A percentile compares a stretch with the other conserved stretches of the same genome.
Conservation (phyloP, 805 yeast genomes). For the Teunomyces stri region DNA sequence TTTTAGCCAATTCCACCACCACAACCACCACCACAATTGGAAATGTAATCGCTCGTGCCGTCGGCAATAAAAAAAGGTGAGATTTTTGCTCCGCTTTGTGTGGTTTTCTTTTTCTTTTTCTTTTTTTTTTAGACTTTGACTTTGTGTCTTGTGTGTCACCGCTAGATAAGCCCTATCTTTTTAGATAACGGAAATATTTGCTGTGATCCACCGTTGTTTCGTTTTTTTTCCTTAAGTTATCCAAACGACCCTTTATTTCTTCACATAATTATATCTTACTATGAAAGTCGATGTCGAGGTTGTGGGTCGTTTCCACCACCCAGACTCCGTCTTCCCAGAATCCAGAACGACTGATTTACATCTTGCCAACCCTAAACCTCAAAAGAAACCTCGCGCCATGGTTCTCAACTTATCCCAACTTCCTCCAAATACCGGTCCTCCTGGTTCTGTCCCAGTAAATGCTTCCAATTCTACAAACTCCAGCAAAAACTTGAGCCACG, state of each 20-base stretch:
- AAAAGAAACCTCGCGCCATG: slow-evolving; percentile 5
- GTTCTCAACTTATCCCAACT: slow-evolving; percentile 17
- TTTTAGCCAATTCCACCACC: neutral
- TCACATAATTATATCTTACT: neutral
- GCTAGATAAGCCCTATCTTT: neutral
- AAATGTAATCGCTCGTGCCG: slow-evolving; percentile 2
- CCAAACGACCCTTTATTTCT: no score
- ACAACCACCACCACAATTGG: slow-evolving; percentile 3
- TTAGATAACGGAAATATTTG: neutral
- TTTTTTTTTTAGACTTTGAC: neutral
- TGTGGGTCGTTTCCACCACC: slow-evolving; percentile 2
- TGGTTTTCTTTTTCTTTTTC: neutral
- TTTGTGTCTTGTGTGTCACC: neutral
- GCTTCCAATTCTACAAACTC: slow-evolving; percentile 10
- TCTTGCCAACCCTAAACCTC: slow-evolving; percentile 1
- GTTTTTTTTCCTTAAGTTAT: neutral
- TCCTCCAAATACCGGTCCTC: slow-evolving; percentile 39
- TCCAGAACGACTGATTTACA: neutral
- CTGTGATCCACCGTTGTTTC: neutral
- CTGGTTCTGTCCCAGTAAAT: slow-evolving; percentile 23
- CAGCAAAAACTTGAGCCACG: slow-evolving; percentile 73
- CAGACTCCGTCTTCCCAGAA: neutral
- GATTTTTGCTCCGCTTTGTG: neutral
- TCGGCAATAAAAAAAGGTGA: neutral
- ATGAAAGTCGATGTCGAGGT: slow-evolving; percentile 2